phyloP scores from a whole-genome alignment of 139 green algal species.

The Ulvella scutata region DNA sequence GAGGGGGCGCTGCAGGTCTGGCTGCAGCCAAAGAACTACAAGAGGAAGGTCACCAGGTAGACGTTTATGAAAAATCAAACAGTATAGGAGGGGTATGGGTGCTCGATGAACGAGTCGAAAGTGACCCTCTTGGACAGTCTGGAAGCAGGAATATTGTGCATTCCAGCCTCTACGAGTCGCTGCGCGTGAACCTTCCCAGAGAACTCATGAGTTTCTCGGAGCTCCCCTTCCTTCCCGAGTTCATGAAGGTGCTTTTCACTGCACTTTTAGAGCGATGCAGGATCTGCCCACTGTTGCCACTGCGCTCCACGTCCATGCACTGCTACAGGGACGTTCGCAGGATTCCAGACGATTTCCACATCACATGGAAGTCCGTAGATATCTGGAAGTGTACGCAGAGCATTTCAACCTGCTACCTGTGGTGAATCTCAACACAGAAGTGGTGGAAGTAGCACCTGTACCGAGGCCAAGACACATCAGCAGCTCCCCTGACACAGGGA shows the following conservation, averaged over 20 bases:
- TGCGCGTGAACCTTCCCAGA: conserved; percentile 53
- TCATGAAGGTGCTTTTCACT: neutral
- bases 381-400: conserved; percentile 25
- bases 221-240: conserved; percentile 25
- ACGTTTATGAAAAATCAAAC: conserved; percentile 37
- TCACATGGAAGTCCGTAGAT: conserved; percentile 11
- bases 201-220: conserved; percentile 44
- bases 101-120: conserved; percentile 12
- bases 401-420: conserved; percentile 7
- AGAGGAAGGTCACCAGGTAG: conserved; percentile 37
- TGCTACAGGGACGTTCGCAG: neutral
- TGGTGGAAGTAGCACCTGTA: conserved; percentile 1
- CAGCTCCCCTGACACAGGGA: no score
- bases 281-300: no score
- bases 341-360: neutral
- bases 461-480: neutral
- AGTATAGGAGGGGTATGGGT: conserved; percentile 31
- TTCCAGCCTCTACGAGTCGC: conserved; percentile 22
- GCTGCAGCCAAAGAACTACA: conserved; percentile 41
- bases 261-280: neutral
- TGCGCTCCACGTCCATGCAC: no score
- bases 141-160: conserved; percentile 6
- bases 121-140: neutral
- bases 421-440: conserved; percentile 10
- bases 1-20: conserved; percentile 54